These are phyloP conservation scores for Tephrocybe sp. DNA, from an alignment of 768 basidiomycete species.

Conservation along the genomic window DNA sequence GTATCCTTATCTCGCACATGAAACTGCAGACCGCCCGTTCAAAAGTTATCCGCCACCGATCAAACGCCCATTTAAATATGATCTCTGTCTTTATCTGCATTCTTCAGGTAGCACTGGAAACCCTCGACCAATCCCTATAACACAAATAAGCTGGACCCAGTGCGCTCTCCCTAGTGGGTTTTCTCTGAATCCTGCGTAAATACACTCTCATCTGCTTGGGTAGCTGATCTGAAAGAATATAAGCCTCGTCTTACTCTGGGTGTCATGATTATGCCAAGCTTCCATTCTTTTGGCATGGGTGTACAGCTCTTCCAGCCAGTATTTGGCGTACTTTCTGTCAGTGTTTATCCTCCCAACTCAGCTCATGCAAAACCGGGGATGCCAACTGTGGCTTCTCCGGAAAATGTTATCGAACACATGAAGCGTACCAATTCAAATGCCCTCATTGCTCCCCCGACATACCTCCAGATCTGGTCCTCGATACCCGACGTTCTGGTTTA, in stretches of 20 bases:
- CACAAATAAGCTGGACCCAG: slow-evolving; percentile 26
- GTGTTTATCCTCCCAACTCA: neutral
- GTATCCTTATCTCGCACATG: slow-evolving; percentile 40
- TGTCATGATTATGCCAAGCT: slow-evolving; percentile 32
- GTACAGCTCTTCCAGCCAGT: slow-evolving; percentile 31
- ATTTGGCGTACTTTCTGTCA: slow-evolving; percentile 19
- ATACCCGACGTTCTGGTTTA: slow-evolving; percentile 18
- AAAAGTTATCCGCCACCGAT: slow-evolving; percentile 24
- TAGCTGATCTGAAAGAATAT: no score
- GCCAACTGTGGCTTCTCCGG: slow-evolving; percentile 37
- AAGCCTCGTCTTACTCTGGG: slow-evolving; percentile 20
- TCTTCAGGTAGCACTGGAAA: slow-evolving; percentile 52
- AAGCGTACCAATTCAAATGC: slow-evolving; percentile 22
- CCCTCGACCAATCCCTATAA: slow-evolving; percentile 41
- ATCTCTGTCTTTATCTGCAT: slow-evolving; percentile 28
- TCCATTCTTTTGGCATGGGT: slow-evolving; percentile 35
- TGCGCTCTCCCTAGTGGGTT: slow-evolving; percentile 19
- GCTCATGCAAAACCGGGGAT: neutral
- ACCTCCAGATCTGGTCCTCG: slow-evolving; percentile 37
- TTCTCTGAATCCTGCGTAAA: no score
- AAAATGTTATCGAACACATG: slow-evolving; percentile 36
- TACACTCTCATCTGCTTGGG: no score
- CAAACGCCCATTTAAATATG: slow-evolving; percentile 17
- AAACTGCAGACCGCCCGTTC: slow-evolving; percentile 29
- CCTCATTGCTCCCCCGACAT: slow-evolving; percentile 34